Conservation (phyloP, 208 protist species). For the Leishmania amazonensis region DNA sequence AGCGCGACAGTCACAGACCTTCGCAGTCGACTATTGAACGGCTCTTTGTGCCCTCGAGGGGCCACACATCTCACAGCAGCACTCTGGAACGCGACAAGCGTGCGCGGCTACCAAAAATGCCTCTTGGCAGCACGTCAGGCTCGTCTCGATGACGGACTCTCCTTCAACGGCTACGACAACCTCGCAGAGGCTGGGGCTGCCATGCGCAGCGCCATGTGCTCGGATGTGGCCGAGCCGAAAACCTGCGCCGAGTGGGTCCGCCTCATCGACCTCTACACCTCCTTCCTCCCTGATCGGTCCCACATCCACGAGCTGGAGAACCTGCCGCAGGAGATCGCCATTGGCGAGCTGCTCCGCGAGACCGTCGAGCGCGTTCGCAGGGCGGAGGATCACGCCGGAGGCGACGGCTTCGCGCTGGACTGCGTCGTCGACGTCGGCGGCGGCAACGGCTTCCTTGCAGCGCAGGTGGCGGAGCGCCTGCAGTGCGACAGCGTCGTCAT, state of each 20-base stretch:
- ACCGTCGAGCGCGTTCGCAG: conserved; percentile 11
- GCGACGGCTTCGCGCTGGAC: conserved; percentile 24
- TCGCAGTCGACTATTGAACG: not conserved
- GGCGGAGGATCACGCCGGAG: not conserved
- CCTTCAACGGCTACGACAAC: conserved; percentile 18
- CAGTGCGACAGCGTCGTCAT: conserved; percentile 67
- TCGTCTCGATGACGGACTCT: conserved; percentile 7
- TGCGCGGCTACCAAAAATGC: not conserved
- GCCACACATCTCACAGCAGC: not conserved
- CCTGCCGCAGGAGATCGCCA: conserved; percentile 80
- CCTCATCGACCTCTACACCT: conserved; percentile 70
- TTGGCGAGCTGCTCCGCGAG: conserved; percentile 61
- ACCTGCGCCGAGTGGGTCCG: conserved; percentile 61
- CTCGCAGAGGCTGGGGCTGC: conserved; percentile 37
- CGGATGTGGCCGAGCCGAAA: conserved; percentile 12
- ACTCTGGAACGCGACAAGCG: conserved; percentile 7
- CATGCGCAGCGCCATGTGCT: conserved; percentile 22
- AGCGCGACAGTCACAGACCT: conserved; percentile 9
- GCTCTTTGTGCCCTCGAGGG: conserved; percentile 1
- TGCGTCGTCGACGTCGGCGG: conserved; percentile 81
- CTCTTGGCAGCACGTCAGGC: conserved; percentile 13
- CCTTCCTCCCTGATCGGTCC: conserved; percentile 73
- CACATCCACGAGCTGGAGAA: conserved; percentile 85
- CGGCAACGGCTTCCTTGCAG: conserved; percentile 82
- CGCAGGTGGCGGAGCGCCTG: conserved; percentile 61